Conservation (phyloP, 2,329 filamentous ascomycete species). For the Penicillium decumbens region DNA sequence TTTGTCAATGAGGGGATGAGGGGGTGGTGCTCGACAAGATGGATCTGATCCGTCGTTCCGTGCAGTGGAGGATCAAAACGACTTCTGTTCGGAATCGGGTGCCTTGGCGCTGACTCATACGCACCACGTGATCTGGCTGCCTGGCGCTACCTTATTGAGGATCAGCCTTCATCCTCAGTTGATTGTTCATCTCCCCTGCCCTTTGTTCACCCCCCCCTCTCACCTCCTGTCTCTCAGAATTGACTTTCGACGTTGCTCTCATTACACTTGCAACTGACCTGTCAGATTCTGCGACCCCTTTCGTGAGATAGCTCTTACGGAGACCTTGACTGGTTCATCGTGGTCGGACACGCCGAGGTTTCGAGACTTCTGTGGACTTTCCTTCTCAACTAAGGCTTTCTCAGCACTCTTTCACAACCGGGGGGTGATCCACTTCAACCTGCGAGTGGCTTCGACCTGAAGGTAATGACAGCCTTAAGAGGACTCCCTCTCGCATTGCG, state of each 20-base stretch:
- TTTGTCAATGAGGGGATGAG: constrained; percentile 27
- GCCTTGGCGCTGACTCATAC: constrained; percentile 22
- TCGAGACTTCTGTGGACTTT: constrained; percentile 24
- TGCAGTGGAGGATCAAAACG: constrained; percentile 26
- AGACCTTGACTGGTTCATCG: constrained; percentile 41
- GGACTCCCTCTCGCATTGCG: not conserved
- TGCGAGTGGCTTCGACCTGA: constrained; percentile 17
- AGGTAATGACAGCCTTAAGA: constrained; percentile 31
- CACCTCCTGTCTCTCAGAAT: constrained; percentile 29
- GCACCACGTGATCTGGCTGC: constrained; percentile 12
- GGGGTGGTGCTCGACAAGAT: constrained; percentile 22
- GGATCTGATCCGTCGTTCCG: constrained; percentile 26
- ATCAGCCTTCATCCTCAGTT: constrained; percentile 10
- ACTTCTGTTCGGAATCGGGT: constrained; percentile 25
- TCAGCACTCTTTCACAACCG: constrained; percentile 9
- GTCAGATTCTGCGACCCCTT: constrained; percentile 32
- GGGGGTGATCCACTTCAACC: constrained; percentile 17
- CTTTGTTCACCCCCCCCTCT: constrained; percentile 17
- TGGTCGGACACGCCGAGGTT: constrained; percentile 35
- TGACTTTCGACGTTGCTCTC: constrained; percentile 24
- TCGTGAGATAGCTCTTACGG: constrained; percentile 34
- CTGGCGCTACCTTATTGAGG: constrained; percentile 4
- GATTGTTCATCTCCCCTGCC: constrained; percentile 14
- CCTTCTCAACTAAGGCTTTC: constrained; percentile 12
- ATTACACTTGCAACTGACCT: constrained; percentile 21